Evolutionary conservation across 257 asterid species (phyloP).

Genomic region (Solanum clarkiae): DNA sequence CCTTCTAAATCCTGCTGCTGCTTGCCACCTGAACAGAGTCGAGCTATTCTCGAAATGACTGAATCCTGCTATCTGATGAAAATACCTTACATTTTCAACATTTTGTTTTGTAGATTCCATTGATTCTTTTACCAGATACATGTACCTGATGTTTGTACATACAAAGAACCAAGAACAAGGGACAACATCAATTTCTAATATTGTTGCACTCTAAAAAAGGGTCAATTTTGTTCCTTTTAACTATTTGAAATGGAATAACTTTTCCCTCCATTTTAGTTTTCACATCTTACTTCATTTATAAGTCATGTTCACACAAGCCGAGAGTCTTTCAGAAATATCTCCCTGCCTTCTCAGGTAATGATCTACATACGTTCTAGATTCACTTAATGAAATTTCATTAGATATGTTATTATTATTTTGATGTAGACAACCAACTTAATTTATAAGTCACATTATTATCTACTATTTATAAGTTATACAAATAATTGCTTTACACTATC

Average conservation of each 20-base stretch:
- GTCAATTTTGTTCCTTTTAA: background rate
- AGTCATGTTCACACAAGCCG: too few species aligned
- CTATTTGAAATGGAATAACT: background rate
- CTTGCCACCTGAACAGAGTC: constrained; percentile 57
- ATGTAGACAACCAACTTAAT: background rate
- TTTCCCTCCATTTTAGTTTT: background rate
- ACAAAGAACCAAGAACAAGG: background rate
- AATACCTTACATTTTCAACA: background rate
- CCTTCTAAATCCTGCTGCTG: constrained; percentile 64
- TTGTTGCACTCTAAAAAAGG: background rate
- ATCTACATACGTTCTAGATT: too few species aligned
- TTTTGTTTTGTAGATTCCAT: background rate
- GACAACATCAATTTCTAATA: background rate
- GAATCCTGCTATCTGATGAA: background rate
- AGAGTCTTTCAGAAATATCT: too few species aligned
- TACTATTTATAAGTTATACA: too few species aligned
- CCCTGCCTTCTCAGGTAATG: too few species aligned
- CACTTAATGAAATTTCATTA: too few species aligned
- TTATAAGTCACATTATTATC: background rate
- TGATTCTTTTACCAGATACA: constrained; percentile 15
- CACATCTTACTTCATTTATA: too few species aligned
- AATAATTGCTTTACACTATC: too few species aligned
- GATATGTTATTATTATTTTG: background rate
- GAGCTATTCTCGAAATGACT: constrained; percentile 49
- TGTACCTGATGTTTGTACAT: background rate